phyloP scores from a whole-genome alignment of 2,329 filamentous ascomycete genomes.

The Fusarium cyanostomum region DNA sequence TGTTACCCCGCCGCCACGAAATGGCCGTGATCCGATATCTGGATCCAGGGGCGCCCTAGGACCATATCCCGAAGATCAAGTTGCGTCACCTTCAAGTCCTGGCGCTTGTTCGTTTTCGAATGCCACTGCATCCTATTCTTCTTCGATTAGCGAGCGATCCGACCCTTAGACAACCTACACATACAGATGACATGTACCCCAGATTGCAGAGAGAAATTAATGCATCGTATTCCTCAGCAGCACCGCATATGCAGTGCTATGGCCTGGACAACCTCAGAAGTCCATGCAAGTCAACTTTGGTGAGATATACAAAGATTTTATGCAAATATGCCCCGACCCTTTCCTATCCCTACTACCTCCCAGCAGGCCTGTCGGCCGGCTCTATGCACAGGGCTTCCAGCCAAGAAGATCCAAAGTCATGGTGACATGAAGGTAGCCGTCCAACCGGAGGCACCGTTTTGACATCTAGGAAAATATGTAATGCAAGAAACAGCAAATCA shows the following conservation, averaged over 20 bases:
- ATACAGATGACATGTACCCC: not conserved
- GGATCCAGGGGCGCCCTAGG: not conserved
- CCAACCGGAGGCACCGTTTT: slow-evolving; percentile 23
- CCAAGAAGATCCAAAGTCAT: slow-evolving; percentile 30
- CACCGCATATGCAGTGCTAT: slow-evolving; percentile 4
- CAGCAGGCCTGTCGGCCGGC: slow-evolving; percentile 11
- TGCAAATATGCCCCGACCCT: slow-evolving; percentile 22
- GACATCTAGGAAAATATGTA: slow-evolving; percentile 41
- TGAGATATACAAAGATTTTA: slow-evolving; percentile 25
- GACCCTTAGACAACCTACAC: slow-evolving; percentile 7
- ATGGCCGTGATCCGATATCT: slow-evolving; percentile 10
- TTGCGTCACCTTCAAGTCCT: slow-evolving; percentile 15
- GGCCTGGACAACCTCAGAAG: not conserved
- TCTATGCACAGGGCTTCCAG: slow-evolving; percentile 15
- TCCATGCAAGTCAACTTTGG: slow-evolving; percentile 1
- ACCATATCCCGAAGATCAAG: slow-evolving; percentile 15
- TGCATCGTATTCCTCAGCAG: slow-evolving; percentile 4
- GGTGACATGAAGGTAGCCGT: slow-evolving; percentile 36
- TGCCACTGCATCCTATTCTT: slow-evolving; percentile 11
- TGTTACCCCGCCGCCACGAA: slow-evolving; percentile 34
- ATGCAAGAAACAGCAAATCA: slow-evolving; percentile 15
- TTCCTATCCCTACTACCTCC: slow-evolving; percentile 19
- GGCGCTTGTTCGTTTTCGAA: slow-evolving; percentile 11
- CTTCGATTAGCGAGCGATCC: slow-evolving; percentile 31
- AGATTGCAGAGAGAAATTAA: slow-evolving; percentile 7